Evolutionary conservation across 2,329 filamentous ascomycete genomes (phyloP).

Genomic region (Rhinocladiella mackenziei): DNA sequence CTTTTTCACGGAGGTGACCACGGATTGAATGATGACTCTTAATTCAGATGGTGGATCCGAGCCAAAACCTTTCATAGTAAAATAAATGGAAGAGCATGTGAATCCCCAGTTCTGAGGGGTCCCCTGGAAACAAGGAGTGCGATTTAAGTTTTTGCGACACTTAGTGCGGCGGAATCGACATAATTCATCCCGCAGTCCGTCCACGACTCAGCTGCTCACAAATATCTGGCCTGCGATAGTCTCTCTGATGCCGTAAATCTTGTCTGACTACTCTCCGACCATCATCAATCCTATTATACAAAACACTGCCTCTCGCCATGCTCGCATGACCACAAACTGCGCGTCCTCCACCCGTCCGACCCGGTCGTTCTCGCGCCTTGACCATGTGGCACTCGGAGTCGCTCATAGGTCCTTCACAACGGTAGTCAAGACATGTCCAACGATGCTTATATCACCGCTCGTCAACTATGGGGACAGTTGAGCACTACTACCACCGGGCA

Average conservation of each 20-base stretch:
- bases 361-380: constrained; percentile 13
- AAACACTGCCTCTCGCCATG: not conserved
- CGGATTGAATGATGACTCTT: not conserved
- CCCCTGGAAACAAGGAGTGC: too few relatives aligned
- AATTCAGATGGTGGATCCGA: too few relatives aligned
- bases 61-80: too few relatives aligned
- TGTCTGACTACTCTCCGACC: not conserved
- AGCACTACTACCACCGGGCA: constrained; percentile 33
- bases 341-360: constrained; percentile 22
- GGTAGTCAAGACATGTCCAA: constrained; percentile 25
- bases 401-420: constrained; percentile 7
- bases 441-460: constrained; percentile 24
- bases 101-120: too few relatives aligned
- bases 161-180: too few relatives aligned
- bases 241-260: not conserved
- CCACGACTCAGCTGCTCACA: too few relatives aligned
- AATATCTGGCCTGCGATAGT: too few relatives aligned
- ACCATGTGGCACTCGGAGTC: constrained; percentile 14
- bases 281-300: not conserved
- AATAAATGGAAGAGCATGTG: too few relatives aligned
- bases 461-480: constrained; percentile 29
- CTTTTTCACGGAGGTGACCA: too few relatives aligned
- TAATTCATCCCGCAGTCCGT: too few relatives aligned
- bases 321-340: constrained; percentile 11
- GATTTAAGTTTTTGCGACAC: too few relatives aligned